These are phyloP conservation scores for Pulveroboletus sp. DNA, from an alignment of 768 basidiomycete species.

Conservation along the genomic window DNA sequence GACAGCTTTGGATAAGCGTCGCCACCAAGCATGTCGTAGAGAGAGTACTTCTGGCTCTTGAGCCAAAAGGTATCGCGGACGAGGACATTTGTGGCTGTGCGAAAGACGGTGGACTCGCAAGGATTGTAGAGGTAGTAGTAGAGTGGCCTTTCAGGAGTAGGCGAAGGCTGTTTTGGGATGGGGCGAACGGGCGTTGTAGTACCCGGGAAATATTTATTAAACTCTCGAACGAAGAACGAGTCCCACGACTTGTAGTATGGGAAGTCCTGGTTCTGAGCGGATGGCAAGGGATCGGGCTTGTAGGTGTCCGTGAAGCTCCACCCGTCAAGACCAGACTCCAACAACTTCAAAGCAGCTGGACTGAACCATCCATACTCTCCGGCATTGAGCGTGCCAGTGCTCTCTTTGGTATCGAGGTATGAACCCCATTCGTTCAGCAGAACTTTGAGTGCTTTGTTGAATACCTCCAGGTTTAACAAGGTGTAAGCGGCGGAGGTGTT, in stretches of 20 bases:
- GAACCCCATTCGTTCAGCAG: not conserved
- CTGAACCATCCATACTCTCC: not conserved
- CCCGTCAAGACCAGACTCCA: not conserved
- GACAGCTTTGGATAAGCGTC: too few relatives aligned
- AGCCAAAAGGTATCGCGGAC: conserved; percentile 51
- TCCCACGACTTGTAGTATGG: conserved; percentile 38
- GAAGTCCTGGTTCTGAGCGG: not conserved
- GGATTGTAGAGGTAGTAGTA: conserved; percentile 42
- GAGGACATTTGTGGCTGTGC: conserved; percentile 35
- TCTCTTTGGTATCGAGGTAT: not conserved
- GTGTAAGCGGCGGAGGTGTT: not conserved
- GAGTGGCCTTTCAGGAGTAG: too few relatives aligned
- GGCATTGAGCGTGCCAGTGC: not conserved
- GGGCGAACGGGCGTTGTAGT: too few relatives aligned
- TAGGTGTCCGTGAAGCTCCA: not conserved
- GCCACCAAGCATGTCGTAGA: conserved; percentile 48
- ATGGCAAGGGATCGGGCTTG: too few relatives aligned
- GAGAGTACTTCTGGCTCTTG: conserved; percentile 57
- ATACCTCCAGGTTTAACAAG: not conserved
- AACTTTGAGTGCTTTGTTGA: not conserved
- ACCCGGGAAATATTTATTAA: conserved; percentile 16
- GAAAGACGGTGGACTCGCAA: conserved; percentile 51
- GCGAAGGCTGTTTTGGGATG: conserved; percentile 1
- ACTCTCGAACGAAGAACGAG: conserved; percentile 49
- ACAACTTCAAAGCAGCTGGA: not conserved